Evolutionary conservation across 768 basidiomycete species (phyloP), one percentile per base, ranked within the genome.

Genomic region (Flagelloscypha sp.): DNA sequence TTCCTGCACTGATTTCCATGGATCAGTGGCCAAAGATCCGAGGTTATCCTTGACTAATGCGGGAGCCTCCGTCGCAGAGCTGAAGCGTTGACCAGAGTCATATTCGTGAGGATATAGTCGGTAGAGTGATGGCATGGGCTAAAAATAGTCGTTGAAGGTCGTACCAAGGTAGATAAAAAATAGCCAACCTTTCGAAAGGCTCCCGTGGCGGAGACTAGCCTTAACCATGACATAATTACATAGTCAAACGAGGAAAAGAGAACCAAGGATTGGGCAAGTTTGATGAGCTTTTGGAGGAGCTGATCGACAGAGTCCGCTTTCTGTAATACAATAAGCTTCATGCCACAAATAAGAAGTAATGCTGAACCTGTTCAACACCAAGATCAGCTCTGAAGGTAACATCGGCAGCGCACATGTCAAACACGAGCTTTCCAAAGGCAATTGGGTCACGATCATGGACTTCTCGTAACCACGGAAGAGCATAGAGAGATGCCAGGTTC

Each of bases 401-500:
- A 11, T 59, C 63, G 20, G 78, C 74, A 6, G 56, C 45, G 37
- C 72, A 73, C 18, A 72, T 53, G 6, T 76, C 68, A 39, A 72
- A 84, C 3, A 84, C 24, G 25, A 70, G 56, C 18, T 54, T 48
- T 7, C 66, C 62, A 49, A 84, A 89, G 6, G 63, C 50, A 1
- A 52, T 54, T 13, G 69, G 45, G 47, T 82, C 75, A 35, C 73
- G 71, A 32, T 78, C 64, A 52, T 85, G 80, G 17, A 88, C 55
- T 24, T 79, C 76, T 19, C 67, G 58, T 28, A 89, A 59, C 87
- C 87, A 90, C 15, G 69, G 71, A 12, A 63, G 50, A 10, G 68
- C 79, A 49, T 83, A 85, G 43, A 61, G 66, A 13, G 54, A 47
- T 33, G 76, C 54, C 15, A 89, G 55, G 2, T 61, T 55, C 24